Base-by-base conservation (phyloP, 139 green algal species). In the Closterium sp. region DNA sequence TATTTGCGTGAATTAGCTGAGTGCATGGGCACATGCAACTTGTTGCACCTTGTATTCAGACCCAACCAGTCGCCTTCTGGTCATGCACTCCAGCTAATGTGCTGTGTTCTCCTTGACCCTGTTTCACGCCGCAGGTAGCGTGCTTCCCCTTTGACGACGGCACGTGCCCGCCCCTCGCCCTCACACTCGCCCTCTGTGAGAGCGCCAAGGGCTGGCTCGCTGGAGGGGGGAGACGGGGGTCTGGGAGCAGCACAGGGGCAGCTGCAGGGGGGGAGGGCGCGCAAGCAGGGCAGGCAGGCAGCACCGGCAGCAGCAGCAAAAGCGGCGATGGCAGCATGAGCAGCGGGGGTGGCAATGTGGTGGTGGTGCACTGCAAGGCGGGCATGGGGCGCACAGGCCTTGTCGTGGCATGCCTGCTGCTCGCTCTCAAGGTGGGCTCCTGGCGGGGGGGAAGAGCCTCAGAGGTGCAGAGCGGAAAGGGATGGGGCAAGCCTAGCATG, bases 311-410 rank as follows among this genome's bases (percentile, higher is more conserved):
- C 50, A 73, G 50, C 50, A 73, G 17, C 50, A 73, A 11, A 2
- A 22, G 50, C 50, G 17, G 50, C 50, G 50, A 45, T 45, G 38
- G 38, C 38, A 45, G 38, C 38, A 45, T 45, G 38, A 91, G 73
- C 34, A 50, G 87, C 27, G 89, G 89, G 2, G 31, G 91, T 70
- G 50, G 91, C 79, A 90, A 93, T 70, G 84, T 95, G 38, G 86
- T 94, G 30, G 93, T 94, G 86, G 93, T 95, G 91, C 93, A 95
- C 86, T 95, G 93, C 93, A 92, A 92, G 92, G 93, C 92, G 17
- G 93, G 92, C 88, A 95, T 93, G 92, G 85, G n/a, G 21, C 62
- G 92, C 29, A 94, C 92, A 13, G 85, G 88, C 24, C 30, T 94
- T 21, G 88, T 95, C 32, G 29, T 94, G n/a, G 91, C 31, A 7